A percentile compares a stretch with the other conserved stretches of the same genome.
These are phyloP conservation scores for Lumnitzera racemosa DNA, from an alignment of 345 rosid species.

Conservation along the genomic window DNA sequence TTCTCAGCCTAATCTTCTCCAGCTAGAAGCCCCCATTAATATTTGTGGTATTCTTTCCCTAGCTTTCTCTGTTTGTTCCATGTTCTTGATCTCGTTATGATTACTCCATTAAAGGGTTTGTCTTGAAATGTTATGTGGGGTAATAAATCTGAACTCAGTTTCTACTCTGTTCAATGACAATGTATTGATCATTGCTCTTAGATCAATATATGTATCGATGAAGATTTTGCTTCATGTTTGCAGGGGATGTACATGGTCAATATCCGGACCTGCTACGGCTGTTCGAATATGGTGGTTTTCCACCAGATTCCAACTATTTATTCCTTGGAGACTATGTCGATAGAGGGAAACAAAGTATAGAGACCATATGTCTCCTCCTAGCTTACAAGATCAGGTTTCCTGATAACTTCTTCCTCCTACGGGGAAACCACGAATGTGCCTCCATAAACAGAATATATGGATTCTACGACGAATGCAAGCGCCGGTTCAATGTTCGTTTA, in stretches of 20 bases:
- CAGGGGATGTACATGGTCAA: slow-evolving; percentile 47
- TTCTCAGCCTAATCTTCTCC: slow-evolving; percentile 37
- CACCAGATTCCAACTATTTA: slow-evolving; percentile 37
- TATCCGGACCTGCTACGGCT: slow-evolving; percentile 37
- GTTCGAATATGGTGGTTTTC: slow-evolving; percentile 42
- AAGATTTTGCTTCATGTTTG: background rate
- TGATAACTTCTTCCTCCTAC: slow-evolving; percentile 39
- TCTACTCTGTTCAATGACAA: no score
- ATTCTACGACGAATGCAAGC: slow-evolving; percentile 51
- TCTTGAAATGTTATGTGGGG: no score
- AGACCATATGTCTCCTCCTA: slow-evolving; percentile 42
- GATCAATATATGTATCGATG: background rate
- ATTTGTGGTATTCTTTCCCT: slow-evolving; percentile 28
- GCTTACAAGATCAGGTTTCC: slow-evolving; percentile 46
- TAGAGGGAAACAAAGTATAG: slow-evolving; percentile 47
- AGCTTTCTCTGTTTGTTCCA: background rate
- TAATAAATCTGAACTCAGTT: no score
- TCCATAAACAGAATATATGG: slow-evolving; percentile 50
- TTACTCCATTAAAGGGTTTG: background rate
- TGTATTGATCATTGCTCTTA: no score
- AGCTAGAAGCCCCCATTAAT: slow-evolving; percentile 40
- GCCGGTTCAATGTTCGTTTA: slow-evolving; percentile 41
- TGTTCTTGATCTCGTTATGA: background rate
- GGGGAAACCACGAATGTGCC: slow-evolving; percentile 49
- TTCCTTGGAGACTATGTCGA: slow-evolving; percentile 54